These are phyloP conservation scores for Kluyveromyces nonfermentans DNA, from an alignment of 805 yeast species.

Conservation along the genomic window DNA sequence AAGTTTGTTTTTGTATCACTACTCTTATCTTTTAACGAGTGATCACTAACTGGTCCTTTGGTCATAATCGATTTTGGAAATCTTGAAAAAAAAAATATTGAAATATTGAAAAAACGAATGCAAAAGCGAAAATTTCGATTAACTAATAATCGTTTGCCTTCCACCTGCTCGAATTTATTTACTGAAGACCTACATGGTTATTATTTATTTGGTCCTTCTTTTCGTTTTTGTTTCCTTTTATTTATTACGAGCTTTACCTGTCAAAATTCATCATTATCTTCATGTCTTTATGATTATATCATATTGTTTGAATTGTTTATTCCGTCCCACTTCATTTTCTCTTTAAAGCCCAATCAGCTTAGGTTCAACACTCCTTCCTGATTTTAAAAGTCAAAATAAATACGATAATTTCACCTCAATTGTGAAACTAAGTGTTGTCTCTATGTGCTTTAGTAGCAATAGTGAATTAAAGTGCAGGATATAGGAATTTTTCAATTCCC, in stretches of 20 bases:
- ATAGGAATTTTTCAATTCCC: slow-evolving; percentile 2
- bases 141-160: not conserved
- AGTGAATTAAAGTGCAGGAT: not conserved
- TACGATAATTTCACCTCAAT: no score
- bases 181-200: not conserved
- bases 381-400: no score
- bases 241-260: slow-evolving; percentile 3
- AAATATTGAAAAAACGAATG: not conserved
- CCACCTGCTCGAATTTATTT: not conserved
- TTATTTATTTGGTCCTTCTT: not conserved
- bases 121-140: not conserved
- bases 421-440: not conserved
- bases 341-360: not conserved
- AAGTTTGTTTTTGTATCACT: not conserved
- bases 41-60: not conserved
- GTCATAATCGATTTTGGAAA: not conserved
- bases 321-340: not conserved
- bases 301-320: slow-evolving; percentile 2
- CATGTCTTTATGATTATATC: slow-evolving; percentile 3
- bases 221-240: slow-evolving; percentile 1
- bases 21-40: not conserved
- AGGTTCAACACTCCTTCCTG: not conserved
- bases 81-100: not conserved
- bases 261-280: slow-evolving; percentile 4
- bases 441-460: not conserved